Evolutionary conservation across 768 basidiomycete species (phyloP).

Genomic region (Dacryopinax spathularia): DNA sequence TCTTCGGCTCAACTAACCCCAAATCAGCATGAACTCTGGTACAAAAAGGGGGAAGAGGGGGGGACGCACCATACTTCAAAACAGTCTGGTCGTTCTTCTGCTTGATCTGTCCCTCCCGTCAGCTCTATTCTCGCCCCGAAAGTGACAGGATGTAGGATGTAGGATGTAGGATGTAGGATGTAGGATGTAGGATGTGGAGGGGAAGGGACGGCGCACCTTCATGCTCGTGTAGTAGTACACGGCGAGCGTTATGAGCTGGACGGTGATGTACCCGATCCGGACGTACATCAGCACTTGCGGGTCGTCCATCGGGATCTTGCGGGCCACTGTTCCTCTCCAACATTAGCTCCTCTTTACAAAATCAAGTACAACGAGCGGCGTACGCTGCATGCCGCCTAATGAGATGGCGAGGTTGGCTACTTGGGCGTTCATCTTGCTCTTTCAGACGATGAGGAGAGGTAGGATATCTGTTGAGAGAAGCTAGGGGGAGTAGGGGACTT

Average conservation of each 20-base stretch:
- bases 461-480: not conserved
- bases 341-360: not conserved
- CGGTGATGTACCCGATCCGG: constrained; percentile 64
- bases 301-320: constrained; percentile 82
- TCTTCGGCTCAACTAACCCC: constrained; percentile 52
- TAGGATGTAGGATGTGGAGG: not conserved
- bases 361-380: constrained; percentile 10
- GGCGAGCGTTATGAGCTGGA: constrained; percentile 56
- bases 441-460: not conserved
- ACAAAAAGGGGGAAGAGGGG: not conserved
- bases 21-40: not conserved
- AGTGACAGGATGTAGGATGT: not conserved
- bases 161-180: not conserved
- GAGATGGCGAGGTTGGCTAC: constrained; percentile 77
- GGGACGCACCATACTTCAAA: constrained; percentile 72
- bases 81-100: constrained; percentile 90
- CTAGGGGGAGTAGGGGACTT: not conserved
- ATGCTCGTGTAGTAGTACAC: constrained; percentile 69
- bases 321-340: constrained; percentile 48
- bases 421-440: constrained; percentile 49
- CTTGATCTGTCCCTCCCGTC: constrained; percentile 50
- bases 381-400: constrained; percentile 85
- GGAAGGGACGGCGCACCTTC: constrained; percentile 51
- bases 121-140: not conserved
- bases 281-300: constrained; percentile 68